phyloP scores from a whole-genome alignment of 176 grass and related monocot genomes.

The Triticum dicoccoides region DNA sequence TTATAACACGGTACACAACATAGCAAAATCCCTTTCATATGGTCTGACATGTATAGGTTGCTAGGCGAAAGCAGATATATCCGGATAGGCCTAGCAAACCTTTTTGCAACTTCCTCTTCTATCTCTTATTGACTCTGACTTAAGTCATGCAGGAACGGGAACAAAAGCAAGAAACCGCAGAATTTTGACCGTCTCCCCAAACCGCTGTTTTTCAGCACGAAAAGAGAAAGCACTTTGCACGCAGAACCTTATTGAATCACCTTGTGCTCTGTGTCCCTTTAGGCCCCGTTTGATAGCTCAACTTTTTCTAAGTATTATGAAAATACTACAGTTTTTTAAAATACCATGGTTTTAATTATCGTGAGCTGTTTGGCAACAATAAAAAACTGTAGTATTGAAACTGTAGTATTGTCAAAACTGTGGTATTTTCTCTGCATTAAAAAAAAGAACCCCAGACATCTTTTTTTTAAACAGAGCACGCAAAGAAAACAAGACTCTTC shows the following conservation, averaged over 20 bases:
- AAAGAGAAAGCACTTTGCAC: background rate
- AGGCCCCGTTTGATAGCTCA: too few relatives aligned
- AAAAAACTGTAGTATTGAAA: too few relatives aligned
- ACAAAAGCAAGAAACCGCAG: background rate
- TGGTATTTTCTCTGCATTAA: too few relatives aligned
- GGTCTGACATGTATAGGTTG: background rate
- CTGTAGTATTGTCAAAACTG: too few relatives aligned
- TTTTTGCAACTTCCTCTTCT: background rate
- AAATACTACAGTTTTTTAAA: too few relatives aligned
- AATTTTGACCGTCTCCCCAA: background rate
- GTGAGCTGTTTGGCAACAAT: too few relatives aligned
- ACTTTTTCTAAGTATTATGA: too few relatives aligned
- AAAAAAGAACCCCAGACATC: too few relatives aligned
- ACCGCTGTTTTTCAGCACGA: background rate
- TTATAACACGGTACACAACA: background rate
- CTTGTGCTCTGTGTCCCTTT: background rate
- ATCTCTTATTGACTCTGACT: background rate
- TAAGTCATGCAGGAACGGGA: background rate
- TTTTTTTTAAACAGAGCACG: too few relatives aligned
- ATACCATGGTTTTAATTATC: too few relatives aligned
- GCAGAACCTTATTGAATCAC: background rate
- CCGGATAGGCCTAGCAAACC: background rate
- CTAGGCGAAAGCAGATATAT: background rate
- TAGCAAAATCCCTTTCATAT: background rate
- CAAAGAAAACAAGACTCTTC: too few relatives aligned